Conservation (phyloP, 2,329 filamentous ascomycete species). For the Thielaviopsis euricoi region DNA sequence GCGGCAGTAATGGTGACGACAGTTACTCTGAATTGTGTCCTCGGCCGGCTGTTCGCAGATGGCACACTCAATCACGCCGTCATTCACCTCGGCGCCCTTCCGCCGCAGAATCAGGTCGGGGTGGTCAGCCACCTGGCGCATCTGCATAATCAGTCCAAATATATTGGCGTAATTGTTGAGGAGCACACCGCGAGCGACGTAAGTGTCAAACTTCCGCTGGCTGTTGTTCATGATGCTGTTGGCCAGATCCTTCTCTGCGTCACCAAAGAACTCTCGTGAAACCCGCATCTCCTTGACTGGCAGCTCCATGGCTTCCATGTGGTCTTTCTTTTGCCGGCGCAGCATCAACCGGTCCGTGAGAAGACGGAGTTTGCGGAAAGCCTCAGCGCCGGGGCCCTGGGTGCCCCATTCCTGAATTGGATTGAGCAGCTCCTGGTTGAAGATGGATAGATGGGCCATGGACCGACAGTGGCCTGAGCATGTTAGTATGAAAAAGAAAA, state of each 20-base stretch:
- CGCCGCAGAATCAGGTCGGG: constrained; percentile 89
- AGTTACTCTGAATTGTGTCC: constrained; percentile 80
- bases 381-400: constrained; percentile 43
- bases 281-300: constrained; percentile 88
- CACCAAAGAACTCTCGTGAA: constrained; percentile 89
- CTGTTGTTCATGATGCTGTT: constrained; percentile 89
- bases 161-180: constrained; percentile 98
- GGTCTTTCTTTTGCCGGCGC: constrained; percentile 81
- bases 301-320: constrained; percentile 88
- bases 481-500: background rate
- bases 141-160: constrained; percentile 97
- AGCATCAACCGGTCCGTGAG: constrained; percentile 93
- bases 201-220: constrained; percentile 81
- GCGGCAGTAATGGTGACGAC: constrained; percentile 59
- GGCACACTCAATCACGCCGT: constrained; percentile 80
- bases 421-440: constrained; percentile 89
- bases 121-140: constrained; percentile 95
- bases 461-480: constrained; percentile 19
- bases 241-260: constrained; percentile 91
- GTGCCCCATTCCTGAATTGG: constrained; percentile 54
- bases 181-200: constrained; percentile 84
- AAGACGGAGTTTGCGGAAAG: constrained; percentile 67
- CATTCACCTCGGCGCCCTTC: constrained; percentile 56
- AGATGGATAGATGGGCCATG: constrained; percentile 40
- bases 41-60: constrained; percentile 95